Conservation (phyloP, 805 yeast species). For the Pichia paraexigua region DNA sequence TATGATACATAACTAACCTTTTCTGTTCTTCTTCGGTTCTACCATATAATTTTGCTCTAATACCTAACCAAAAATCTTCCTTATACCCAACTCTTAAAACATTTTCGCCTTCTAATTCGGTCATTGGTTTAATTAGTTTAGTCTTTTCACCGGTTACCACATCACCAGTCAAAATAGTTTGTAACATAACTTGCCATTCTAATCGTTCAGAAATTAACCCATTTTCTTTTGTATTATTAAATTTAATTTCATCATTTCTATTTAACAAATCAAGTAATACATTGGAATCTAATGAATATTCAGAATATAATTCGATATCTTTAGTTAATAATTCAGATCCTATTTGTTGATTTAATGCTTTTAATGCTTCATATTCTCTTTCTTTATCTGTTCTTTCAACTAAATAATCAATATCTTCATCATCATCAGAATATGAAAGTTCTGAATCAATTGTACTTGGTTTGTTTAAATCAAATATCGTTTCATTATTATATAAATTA, state of each 20-base stretch:
- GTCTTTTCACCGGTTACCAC: conserved; percentile 87
- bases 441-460: conserved; percentile 7
- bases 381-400: conserved; percentile 11
- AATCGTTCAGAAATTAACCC: conserved; percentile 57
- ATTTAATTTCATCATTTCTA: conserved; percentile 30
- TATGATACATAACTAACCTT: conserved; percentile 54
- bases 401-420: conserved; percentile 5
- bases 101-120: conserved; percentile 36
- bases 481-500: conserved; percentile 22
- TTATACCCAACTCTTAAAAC: conserved; percentile 48
- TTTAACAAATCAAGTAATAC: conserved; percentile 26
- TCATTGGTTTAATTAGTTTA: conserved; percentile 47
- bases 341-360: conserved; percentile 25
- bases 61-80: conserved; percentile 80
- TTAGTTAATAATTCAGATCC: conserved; percentile 22
- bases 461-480: conserved; percentile 4
- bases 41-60: conserved; percentile 74
- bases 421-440: not conserved
- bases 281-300: conserved; percentile 30
- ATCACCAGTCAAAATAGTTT: conserved; percentile 88
- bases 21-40: conserved; percentile 74
- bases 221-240: conserved; percentile 22
- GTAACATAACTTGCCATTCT: conserved; percentile 94
- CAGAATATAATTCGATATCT: conserved; percentile 28
- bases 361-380: conserved; percentile 25